Evolutionary conservation across 108 stramenopile species (phyloP).

Genomic region (Cyclotella sp.): DNA sequence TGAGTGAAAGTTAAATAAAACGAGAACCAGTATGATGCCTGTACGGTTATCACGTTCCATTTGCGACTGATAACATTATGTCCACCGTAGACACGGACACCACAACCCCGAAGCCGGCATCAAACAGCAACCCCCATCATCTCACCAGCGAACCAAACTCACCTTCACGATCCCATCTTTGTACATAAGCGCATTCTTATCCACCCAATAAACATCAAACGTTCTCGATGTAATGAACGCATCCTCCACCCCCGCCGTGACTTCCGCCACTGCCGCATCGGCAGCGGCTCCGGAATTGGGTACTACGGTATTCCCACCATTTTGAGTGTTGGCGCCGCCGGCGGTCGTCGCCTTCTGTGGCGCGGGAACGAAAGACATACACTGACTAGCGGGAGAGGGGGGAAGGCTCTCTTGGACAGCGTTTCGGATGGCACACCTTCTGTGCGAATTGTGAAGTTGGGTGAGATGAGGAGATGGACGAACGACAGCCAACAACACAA

Average conservation of each 20-base stretch:
- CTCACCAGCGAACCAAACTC: slow-evolving; percentile 27
- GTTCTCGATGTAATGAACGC: slow-evolving; percentile 88
- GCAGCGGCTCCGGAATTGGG: slow-evolving; percentile 40
- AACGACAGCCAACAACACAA: no score
- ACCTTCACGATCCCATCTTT: slow-evolving; percentile 88
- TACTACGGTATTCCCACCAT: slow-evolving; percentile 47
- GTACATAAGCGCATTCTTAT: slow-evolving; percentile 86
- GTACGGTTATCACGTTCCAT: no score
- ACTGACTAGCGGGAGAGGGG: slow-evolving; percentile 36
- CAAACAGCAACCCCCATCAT: background rate
- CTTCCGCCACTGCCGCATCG: slow-evolving; percentile 55
- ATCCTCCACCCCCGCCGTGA: slow-evolving; percentile 56
- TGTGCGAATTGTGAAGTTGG: no score
- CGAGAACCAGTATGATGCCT: background rate
- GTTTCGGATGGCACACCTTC: no score
- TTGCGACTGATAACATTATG: no score
- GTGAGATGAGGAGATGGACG: no score
- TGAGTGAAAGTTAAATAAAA: background rate
- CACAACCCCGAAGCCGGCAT: background rate
- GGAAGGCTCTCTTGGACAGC: background rate
- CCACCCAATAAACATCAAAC: slow-evolving; percentile 90
- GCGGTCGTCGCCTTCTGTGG: slow-evolving; percentile 81
- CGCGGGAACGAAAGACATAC: slow-evolving; percentile 93
- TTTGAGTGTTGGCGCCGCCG: slow-evolving; percentile 59
- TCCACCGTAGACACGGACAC: background rate